Evolutionary conservation across 148 eudicot species (phyloP).

Genomic region (Vaccinium macrocarpon): DNA sequence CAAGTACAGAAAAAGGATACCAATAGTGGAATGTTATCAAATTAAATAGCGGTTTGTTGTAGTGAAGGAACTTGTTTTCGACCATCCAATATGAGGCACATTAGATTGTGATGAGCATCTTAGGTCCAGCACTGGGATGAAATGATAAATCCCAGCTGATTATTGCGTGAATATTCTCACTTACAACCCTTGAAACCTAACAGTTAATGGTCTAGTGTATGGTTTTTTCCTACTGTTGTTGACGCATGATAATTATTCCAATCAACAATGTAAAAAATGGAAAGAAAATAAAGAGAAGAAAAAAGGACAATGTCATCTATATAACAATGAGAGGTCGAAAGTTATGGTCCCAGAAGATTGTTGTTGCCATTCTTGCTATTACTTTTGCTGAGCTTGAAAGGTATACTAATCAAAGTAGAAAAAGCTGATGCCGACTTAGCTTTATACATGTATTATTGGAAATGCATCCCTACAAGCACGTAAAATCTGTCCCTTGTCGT

Average conservation of each 20-base stretch:
- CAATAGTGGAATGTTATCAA: background rate
- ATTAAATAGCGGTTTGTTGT: too few relatives aligned
- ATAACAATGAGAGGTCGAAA: too few relatives aligned
- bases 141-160: background rate
- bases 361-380: background rate
- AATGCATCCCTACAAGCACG: background rate
- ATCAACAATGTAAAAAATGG: background rate
- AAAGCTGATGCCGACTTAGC: background rate
- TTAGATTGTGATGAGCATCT: background rate
- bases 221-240: background rate
- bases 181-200: background rate
- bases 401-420: background rate
- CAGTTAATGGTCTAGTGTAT: background rate
- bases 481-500: background rate
- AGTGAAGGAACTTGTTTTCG: background rate
- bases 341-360: background rate
- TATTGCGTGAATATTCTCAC: background rate
- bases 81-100: background rate
- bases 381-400: conserved; percentile 1
- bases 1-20: background rate
- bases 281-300: background rate
- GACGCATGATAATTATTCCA: background rate
- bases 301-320: background rate
- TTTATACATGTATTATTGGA: background rate
- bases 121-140: background rate